phyloP scores from a whole-genome alignment of 805 yeast species.

The Pichia paraexigua region DNA sequence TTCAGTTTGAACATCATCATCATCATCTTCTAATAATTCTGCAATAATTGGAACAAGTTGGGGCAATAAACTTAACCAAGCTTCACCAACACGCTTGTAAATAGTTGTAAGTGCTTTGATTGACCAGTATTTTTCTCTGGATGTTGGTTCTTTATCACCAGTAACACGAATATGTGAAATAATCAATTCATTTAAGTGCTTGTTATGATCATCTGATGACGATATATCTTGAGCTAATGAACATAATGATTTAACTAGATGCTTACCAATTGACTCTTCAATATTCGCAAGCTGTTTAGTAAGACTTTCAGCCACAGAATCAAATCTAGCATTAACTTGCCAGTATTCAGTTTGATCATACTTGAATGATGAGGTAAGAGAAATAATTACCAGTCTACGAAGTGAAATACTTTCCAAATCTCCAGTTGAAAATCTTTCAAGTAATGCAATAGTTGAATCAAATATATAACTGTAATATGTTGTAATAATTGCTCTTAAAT shows the following conservation, averaged over 20 bases:
- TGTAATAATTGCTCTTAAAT: constrained; percentile 79
- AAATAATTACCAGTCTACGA: constrained; percentile 64
- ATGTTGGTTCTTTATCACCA: constrained; percentile 31
- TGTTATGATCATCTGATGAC: constrained; percentile 63
- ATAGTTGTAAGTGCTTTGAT: constrained; percentile 69
- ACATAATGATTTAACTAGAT: constrained; percentile 71
- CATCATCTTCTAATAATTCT: constrained; percentile 91
- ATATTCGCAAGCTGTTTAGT: constrained; percentile 58
- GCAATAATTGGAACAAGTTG: constrained; percentile 94
- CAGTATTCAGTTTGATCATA: constrained; percentile 93
- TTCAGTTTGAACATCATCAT: constrained; percentile 85
- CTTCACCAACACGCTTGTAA: constrained; percentile 89
- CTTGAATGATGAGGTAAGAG: constrained; percentile 74
- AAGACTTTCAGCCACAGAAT: constrained; percentile 53
- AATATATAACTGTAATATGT: constrained; percentile 78
- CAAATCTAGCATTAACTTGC: constrained; percentile 83
- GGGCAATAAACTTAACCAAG: constrained; percentile 86
- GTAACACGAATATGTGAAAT: constrained; percentile 58
- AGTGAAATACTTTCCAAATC: constrained; percentile 42
- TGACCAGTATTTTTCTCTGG: constrained; percentile 71
- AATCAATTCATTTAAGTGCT: constrained; percentile 56
- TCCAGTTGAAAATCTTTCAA: constrained; percentile 41
- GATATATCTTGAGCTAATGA: constrained; percentile 62
- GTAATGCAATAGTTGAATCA: constrained; percentile 56
- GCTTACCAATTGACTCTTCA: constrained; percentile 70